Percentiles rank a stretch among this genome's conserved stretches.
phyloP scores from a whole-genome alignment of 75 land plant species.

The Sequoiadendron giganteum region DNA sequence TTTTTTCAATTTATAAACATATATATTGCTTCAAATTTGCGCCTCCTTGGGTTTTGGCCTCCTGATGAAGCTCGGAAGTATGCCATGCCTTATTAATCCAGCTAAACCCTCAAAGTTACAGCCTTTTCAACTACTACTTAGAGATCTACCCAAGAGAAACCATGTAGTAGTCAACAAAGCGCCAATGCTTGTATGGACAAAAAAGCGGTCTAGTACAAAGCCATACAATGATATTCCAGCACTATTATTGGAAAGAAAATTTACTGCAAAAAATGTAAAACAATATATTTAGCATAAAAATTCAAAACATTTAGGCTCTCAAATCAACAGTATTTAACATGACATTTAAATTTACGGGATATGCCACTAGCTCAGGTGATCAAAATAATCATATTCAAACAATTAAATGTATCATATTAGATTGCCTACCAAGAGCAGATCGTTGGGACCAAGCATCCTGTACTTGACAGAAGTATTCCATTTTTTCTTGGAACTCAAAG shows the following conservation, averaged over 20 bases:
- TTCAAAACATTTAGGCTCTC: not conserved
- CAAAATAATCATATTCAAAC: not conserved
- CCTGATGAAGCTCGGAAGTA: not conserved
- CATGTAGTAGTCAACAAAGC: conserved; percentile 28
- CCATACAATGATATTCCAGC: conserved; percentile 39
- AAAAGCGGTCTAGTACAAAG: conserved; percentile 32
- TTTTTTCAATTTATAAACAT: no score
- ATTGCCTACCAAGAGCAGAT: conserved; percentile 29
- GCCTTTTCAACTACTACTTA: not conserved
- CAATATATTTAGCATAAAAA: not conserved
- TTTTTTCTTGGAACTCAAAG: conserved; percentile 13
- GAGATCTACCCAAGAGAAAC: conserved; percentile 33
- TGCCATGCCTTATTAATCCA: not conserved
- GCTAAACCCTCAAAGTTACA: not conserved
- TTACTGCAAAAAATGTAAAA: conserved; percentile 16
- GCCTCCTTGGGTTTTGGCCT: not conserved
- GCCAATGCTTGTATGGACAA: conserved; percentile 34
- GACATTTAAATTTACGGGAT: not conserved
- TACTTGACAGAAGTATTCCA: conserved; percentile 14
- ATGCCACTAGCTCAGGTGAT: not conserved
- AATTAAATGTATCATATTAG: not conserved
- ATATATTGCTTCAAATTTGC: not conserved
- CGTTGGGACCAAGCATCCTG: conserved; percentile 27
- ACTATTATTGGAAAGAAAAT: conserved; percentile 16
- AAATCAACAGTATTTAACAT: not conserved